Evolutionary conservation across 1,284 basidiomycete species (phyloP), one percentile per base, ranked within the genome.

Genomic region (Leccinum fallax): DNA sequence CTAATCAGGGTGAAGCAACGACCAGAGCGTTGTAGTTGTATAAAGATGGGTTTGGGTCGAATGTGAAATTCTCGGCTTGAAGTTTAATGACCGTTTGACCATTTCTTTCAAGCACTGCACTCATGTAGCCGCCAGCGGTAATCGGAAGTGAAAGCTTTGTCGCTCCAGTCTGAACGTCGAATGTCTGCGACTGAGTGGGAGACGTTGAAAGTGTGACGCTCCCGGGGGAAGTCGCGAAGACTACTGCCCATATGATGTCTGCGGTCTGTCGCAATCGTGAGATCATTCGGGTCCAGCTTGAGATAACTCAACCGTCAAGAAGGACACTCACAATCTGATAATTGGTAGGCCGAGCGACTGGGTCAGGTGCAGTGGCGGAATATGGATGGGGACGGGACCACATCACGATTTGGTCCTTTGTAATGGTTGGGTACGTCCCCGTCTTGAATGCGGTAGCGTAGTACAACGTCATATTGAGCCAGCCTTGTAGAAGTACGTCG

Each of bases 371-470:
- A 34, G 74, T 73, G 8, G 90, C 90, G 49, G 79, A 72, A 59
- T 81, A 80, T 11, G 88, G 79, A 68, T 93, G 92, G 13, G 90
- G 85, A 60, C 92, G 83, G 51, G 88, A 84, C 88, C 89, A 93
- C 77, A 93, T 81, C 68, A 86, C 76, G 61, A 94, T 79, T 67
- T 83, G 78, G 74, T 94, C 92, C 69, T 86, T 79, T 32, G 81
- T 77, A 67, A 93, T 81, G 10, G 76, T 46, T 9, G 92, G 90
- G 69, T 84, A 89, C 5, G 73, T 66, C 46, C 92, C 92, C 10
- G 85, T 89, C 80, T 92, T 93, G 81, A 88, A 95, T 1, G 87
- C 88, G 6, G 81, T 80, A 5, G 88, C 82, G 69, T 92, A 94
- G 78, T 90, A 92, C 34, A 76, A 77, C 10, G 87, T 88, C 67